phyloP scores from a whole-genome alignment of 2,329 filamentous ascomycete genomes.

The Ilyonectria destructans region DNA sequence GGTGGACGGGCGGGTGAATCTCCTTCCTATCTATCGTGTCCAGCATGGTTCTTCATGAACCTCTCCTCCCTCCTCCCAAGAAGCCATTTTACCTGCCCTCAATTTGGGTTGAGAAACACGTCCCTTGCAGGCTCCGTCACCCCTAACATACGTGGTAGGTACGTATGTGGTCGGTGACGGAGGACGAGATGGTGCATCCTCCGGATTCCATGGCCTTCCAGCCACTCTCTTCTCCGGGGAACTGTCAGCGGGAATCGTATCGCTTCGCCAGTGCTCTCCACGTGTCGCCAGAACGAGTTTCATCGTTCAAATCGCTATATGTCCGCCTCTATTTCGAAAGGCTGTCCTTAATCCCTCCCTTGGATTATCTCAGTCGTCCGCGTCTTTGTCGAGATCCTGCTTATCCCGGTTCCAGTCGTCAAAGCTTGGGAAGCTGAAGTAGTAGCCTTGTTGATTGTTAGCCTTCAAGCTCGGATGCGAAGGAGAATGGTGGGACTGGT shows the following conservation, averaged over 20 bases:
- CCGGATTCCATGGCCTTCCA: slow-evolving; percentile 36
- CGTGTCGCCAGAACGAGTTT: slow-evolving; percentile 30
- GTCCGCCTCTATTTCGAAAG: slow-evolving; percentile 36
- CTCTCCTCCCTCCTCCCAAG: slow-evolving; percentile 29
- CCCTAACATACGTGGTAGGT: slow-evolving; percentile 18
- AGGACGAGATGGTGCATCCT: slow-evolving; percentile 31
- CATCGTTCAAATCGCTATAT: slow-evolving; percentile 24
- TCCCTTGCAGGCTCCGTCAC: slow-evolving; percentile 29
- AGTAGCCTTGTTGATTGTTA: slow-evolving; percentile 60
- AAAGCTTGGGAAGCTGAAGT: slow-evolving; percentile 83
- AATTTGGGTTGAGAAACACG: slow-evolving; percentile 37
- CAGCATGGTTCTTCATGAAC: slow-evolving; percentile 32
- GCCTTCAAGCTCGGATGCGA: slow-evolving; percentile 54
- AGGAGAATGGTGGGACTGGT: not conserved
- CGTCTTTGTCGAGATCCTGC: slow-evolving; percentile 45
- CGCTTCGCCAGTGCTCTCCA: slow-evolving; percentile 27
- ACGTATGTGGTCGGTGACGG: slow-evolving; percentile 30
- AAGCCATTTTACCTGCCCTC: slow-evolving; percentile 32
- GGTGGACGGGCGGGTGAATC: slow-evolving; percentile 27
- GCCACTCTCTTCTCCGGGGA: slow-evolving; percentile 35
- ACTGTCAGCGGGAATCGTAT: slow-evolving; percentile 22
- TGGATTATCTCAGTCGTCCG: slow-evolving; percentile 44
- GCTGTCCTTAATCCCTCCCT: slow-evolving; percentile 25
- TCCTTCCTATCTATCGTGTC: slow-evolving; percentile 37
- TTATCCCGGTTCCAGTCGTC: slow-evolving; percentile 73